Evolutionary conservation across 805 yeast species (phyloP).

Genomic region (Hanseniaspora singularis): DNA sequence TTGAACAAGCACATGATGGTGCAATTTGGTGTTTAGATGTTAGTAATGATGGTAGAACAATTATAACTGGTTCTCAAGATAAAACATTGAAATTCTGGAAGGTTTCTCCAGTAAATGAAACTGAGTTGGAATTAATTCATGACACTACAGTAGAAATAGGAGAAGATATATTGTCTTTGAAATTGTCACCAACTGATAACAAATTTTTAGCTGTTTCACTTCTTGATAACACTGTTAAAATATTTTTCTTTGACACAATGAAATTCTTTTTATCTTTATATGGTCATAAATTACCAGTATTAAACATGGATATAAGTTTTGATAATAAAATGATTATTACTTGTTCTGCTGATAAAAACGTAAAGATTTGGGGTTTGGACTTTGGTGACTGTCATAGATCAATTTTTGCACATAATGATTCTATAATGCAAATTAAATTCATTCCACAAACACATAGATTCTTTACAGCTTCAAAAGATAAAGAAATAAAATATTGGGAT

Average conservation of each 20-base stretch:
- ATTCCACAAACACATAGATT: constrained; percentile 79
- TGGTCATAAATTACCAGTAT: constrained; percentile 93
- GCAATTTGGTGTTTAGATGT: constrained; percentile 88
- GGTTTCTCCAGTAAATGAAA: constrained; percentile 52
- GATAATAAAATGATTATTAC: constrained; percentile 84
- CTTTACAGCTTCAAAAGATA: constrained; percentile 83
- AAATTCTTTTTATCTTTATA: constrained; percentile 81
- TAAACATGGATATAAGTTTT: constrained; percentile 78
- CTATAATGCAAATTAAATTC: constrained; percentile 79
- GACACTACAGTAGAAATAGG: constrained; percentile 70
- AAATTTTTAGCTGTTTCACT: constrained; percentile 71
- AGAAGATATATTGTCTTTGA: constrained; percentile 75
- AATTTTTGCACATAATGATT: constrained; percentile 91
- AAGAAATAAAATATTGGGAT: constrained; percentile 89
- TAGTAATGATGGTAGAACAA: constrained; percentile 68
- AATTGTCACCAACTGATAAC: constrained; percentile 60
- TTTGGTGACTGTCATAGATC: constrained; percentile 98
- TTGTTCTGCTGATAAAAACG: constrained; percentile 93
- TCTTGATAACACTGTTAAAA: constrained; percentile 89
- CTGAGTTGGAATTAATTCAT: constrained; percentile 50
- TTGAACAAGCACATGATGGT: constrained; percentile 64
- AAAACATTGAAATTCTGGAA: constrained; percentile 85
- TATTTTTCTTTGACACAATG: constrained; percentile 73
- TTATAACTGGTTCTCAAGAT: constrained; percentile 91
- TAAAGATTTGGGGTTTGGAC: constrained; percentile 96